Evolutionary conservation across 768 basidiomycete genomes (phyloP).

Genomic region (Suillus sp.): DNA sequence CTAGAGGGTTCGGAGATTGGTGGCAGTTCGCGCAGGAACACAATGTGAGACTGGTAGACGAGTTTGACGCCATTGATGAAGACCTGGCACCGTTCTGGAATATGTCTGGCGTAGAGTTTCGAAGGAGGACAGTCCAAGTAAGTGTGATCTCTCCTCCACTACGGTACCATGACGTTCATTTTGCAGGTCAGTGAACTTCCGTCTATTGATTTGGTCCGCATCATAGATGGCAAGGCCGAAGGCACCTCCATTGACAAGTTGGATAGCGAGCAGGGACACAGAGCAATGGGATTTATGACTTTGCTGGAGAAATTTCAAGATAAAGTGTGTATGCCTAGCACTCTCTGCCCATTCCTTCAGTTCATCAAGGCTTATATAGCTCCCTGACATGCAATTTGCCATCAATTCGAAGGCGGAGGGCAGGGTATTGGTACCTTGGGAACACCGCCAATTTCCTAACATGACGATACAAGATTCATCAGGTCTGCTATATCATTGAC

Average conservation of each 20-base stretch:
- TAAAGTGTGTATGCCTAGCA: slow-evolving; percentile 44
- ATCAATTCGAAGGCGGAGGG: slow-evolving; percentile 95
- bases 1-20: slow-evolving; percentile 91
- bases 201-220: slow-evolving; percentile 84
- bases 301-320: slow-evolving; percentile 75
- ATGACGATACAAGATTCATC: slow-evolving; percentile 48
- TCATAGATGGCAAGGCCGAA: slow-evolving; percentile 61
- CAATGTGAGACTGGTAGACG: slow-evolving; percentile 80
- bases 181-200: slow-evolving; percentile 73
- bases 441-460: slow-evolving; percentile 74
- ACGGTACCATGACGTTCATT: not conserved
- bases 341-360: not conserved
- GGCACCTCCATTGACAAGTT: slow-evolving; percentile 57
- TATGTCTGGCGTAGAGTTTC: slow-evolving; percentile 69
- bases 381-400: slow-evolving; percentile 94
- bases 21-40: slow-evolving; percentile 77
- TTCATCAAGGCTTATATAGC: slow-evolving; percentile 38
- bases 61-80: slow-evolving; percentile 77
- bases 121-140: slow-evolving; percentile 63
- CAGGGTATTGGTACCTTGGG: slow-evolving; percentile 92
- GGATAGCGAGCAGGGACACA: slow-evolving; percentile 70
- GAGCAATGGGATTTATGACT: slow-evolving; percentile 73
- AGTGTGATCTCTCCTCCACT: slow-evolving; percentile 16
- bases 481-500: slow-evolving; percentile 25
- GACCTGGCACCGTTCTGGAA: slow-evolving; percentile 89